These are phyloP conservation scores for Carex pumila DNA, from an alignment of 176 grass and related monocot genomes.

Conservation along the genomic window DNA sequence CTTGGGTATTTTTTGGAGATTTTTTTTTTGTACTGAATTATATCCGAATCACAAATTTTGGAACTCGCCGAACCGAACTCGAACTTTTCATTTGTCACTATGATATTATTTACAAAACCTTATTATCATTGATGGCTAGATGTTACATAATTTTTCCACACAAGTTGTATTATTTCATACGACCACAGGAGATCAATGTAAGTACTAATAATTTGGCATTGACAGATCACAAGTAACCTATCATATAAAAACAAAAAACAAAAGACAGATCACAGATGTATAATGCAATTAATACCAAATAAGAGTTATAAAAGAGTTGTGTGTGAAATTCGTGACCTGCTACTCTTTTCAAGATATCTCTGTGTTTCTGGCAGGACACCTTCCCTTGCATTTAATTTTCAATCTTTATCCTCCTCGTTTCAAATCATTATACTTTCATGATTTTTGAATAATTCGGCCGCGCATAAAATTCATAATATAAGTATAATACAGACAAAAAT, in stretches of 20 bases:
- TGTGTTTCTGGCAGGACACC: not conserved
- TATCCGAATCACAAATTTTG: no score
- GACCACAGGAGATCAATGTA: not conserved
- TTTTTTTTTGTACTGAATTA: no score
- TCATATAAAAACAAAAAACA: not conserved
- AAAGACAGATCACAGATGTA: not conserved
- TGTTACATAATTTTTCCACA: not conserved
- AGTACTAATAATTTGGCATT: not conserved
- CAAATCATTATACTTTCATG: no score
- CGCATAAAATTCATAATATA: no score
- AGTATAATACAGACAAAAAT: no score
- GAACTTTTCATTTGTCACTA: no score
- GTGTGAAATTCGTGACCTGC: constrained; percentile 12
- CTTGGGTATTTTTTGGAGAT: no score
- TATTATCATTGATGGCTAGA: not conserved
- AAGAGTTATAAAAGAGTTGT: not conserved
- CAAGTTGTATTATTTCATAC: not conserved
- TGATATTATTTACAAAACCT: not conserved
- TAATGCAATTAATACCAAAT: not conserved
- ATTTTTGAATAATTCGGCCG: no score
- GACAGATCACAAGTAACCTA: not conserved
- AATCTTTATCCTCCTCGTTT: no score
- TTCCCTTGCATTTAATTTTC: not conserved
- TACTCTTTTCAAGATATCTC: not conserved
- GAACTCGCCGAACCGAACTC: no score